Conservation (phyloP, 2,329 filamentous ascomycete genomes). For the Exophiala bonariae region DNA sequence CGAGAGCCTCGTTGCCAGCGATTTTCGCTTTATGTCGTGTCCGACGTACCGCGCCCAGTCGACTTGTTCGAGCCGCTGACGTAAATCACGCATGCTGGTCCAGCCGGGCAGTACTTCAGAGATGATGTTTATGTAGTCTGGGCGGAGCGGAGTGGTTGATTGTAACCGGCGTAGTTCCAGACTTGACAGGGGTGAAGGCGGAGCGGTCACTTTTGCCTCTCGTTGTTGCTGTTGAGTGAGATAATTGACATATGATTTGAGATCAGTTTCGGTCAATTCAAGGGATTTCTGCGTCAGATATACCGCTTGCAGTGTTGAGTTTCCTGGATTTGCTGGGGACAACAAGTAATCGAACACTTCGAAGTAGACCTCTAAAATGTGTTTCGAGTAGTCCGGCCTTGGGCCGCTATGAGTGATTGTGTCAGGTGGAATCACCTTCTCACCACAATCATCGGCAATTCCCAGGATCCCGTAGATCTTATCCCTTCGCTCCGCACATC, state of each 20-base stretch:
- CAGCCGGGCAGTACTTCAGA: conserved; percentile 19
- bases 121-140: conserved; percentile 21
- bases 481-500: conserved; percentile 25
- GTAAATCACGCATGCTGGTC: conserved; percentile 25
- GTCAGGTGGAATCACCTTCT: conserved; percentile 1
- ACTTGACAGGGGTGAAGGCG: no score
- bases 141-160: conserved; percentile 7
- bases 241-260: conserved; percentile 7
- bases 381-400: conserved; percentile 24
- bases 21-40: conserved; percentile 18
- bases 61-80: conserved; percentile 21
- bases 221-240: not conserved
- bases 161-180: not conserved
- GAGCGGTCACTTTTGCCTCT: not conserved
- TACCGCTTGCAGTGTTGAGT: conserved; percentile 7
- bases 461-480: conserved; percentile 28
- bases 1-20: not conserved
- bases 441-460: conserved; percentile 24
- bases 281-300: conserved; percentile 11
- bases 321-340: not conserved
- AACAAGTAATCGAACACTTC: conserved; percentile 20
- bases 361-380: conserved; percentile 25
- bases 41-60: conserved; percentile 27
- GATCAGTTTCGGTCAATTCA: conserved; percentile 10
- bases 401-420: not conserved